A percentile compares a stretch with the other conserved stretches of the same genome.
Evolutionary conservation across 331 rosid genomes (phyloP).

Genomic region (Quercus lobata): DNA sequence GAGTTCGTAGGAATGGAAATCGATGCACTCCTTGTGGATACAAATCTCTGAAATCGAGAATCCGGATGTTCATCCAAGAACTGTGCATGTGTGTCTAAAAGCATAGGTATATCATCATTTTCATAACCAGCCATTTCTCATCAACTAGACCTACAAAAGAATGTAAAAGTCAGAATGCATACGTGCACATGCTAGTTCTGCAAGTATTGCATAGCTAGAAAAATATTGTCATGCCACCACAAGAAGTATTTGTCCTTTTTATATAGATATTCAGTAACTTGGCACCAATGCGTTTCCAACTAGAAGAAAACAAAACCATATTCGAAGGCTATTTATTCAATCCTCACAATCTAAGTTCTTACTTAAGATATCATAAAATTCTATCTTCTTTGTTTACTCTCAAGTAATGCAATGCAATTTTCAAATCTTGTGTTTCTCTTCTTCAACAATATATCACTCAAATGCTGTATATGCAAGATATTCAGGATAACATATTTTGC

Average conservation of each 20-base stretch:
- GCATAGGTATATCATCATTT: slow-evolving; percentile 67
- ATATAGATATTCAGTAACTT: no score
- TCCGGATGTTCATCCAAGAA: slow-evolving; percentile 28
- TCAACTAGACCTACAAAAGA: slow-evolving; percentile 20
- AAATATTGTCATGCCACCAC: no score
- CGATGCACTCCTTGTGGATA: slow-evolving; percentile 58
- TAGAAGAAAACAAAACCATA: no score
- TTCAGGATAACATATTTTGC: background rate
- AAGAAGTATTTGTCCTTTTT: no score
- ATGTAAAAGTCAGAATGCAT: slow-evolving; percentile 1
- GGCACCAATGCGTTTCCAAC: no score
- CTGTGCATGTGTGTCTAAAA: slow-evolving; percentile 33
- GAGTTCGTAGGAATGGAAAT: slow-evolving; percentile 51
- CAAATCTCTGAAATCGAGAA: slow-evolving; percentile 31
- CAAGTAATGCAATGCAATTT: background rate
- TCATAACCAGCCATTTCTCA: slow-evolving; percentile 54
- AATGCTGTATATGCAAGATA: background rate
- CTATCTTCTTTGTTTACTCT: background rate
- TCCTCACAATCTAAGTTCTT: no score
- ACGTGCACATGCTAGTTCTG: background rate
- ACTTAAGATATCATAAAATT: no score
- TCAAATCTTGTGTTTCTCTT: background rate
- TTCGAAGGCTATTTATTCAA: no score
- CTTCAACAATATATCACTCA: background rate
- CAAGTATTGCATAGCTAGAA: no score